Percentiles rank a stretch among this genome's conserved stretches.
These are phyloP conservation scores for Scheffersomyces amazonensis DNA, from an alignment of 805 yeast genomes.

Conservation along the genomic window DNA sequence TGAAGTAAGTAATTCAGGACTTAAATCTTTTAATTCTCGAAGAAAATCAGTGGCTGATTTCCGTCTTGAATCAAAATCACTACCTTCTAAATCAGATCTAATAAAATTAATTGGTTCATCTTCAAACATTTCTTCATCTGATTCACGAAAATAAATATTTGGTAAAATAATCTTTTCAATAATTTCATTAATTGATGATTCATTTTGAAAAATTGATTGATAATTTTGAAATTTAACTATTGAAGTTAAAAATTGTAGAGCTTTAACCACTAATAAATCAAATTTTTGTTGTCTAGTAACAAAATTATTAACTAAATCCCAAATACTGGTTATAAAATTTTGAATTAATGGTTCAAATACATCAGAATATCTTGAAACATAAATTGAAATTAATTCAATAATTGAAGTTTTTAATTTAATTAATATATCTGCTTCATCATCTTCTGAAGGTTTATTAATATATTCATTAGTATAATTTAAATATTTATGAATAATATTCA, in stretches of 20 bases:
- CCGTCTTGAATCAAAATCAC: conserved; percentile 89
- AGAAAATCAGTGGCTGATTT: conserved; percentile 91
- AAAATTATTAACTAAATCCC: conserved; percentile 66
- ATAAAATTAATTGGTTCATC: conserved; percentile 96
- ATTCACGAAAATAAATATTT: conserved; percentile 77
- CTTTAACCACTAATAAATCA: conserved; percentile 79
- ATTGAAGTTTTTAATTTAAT: conserved; percentile 77
- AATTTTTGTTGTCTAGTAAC: conserved; percentile 71
- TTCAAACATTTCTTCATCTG: conserved; percentile 90
- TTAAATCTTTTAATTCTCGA: conserved; percentile 77
- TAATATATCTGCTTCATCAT: conserved; percentile 64
- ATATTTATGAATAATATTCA: conserved; percentile 81
- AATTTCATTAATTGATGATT: conserved; percentile 64
- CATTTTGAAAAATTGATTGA: conserved; percentile 58
- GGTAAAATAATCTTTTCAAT: conserved; percentile 85
- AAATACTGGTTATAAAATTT: conserved; percentile 75
- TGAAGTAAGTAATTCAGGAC: conserved; percentile 70
- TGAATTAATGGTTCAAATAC: conserved; percentile 78
- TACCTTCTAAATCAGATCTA: conserved; percentile 91
- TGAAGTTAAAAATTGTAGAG: conserved; percentile 78
- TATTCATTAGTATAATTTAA: conserved; percentile 56
- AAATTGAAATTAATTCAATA: conserved; percentile 80
- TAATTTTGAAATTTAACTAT: conserved; percentile 71
- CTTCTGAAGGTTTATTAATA: conserved; percentile 55
- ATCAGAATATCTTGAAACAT: conserved; percentile 89